Conservation (phyloP, 805 yeast genomes). For the Hanseniaspora nectarophila region DNA sequence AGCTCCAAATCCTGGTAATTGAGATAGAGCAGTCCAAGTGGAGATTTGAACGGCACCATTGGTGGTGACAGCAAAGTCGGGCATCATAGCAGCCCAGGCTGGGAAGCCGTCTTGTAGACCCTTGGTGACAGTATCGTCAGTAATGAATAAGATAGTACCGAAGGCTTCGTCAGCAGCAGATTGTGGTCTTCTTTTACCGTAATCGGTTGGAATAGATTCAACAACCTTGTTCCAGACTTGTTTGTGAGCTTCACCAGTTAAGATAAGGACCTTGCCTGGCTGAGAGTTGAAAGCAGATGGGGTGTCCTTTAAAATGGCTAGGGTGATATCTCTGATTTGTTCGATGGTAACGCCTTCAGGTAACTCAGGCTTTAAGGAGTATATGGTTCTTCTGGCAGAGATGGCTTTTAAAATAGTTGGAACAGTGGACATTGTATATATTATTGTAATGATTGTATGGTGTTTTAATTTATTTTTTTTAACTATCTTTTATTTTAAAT, state of each 20-base stretch:
- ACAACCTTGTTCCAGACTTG: conserved; percentile 36
- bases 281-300: conserved; percentile 46
- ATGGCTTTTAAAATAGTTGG: conserved; percentile 27
- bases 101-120: conserved; percentile 35
- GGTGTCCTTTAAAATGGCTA: conserved; percentile 36
- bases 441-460: neutral
- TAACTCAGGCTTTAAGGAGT: conserved; percentile 34
- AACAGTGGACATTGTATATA: conserved; percentile 9
- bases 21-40: conserved; percentile 39
- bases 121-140: conserved; percentile 33
- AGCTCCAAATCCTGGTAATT: conserved; percentile 35
- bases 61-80: conserved; percentile 38
- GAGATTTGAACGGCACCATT: conserved; percentile 41
- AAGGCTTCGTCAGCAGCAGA: conserved; percentile 36
- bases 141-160: conserved; percentile 40
- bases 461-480: too few species aligned
- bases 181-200: conserved; percentile 33
- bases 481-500: too few species aligned
- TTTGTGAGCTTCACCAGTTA: conserved; percentile 37
- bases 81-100: conserved; percentile 35
- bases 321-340: conserved; percentile 34
- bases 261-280: conserved; percentile 37
- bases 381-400: conserved; percentile 37
- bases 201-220: conserved; percentile 30
- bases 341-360: conserved; percentile 34